Evolutionary conservation across 1,139 yeast genomes (phyloP).

Genomic region (Hansenula lynferdii): DNA sequence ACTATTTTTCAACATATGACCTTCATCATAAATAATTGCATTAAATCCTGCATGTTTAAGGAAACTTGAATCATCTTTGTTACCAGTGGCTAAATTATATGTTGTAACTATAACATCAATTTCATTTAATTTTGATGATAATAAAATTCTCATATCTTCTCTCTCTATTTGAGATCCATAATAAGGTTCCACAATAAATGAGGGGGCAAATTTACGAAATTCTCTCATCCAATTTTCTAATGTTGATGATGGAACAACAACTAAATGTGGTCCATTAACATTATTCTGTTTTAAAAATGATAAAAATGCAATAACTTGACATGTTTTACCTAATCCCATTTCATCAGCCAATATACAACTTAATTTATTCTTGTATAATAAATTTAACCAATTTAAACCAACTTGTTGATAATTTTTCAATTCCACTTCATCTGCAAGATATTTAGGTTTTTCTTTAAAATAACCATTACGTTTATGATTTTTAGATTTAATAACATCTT

Average conservation of each 20-base stretch:
- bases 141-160: conserved; percentile 70
- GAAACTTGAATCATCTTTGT: conserved; percentile 76
- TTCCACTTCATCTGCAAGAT: conserved; percentile 57
- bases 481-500: conserved; percentile 25
- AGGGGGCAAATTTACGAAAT: conserved; percentile 84
- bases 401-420: conserved; percentile 91
- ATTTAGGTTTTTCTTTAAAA: conserved; percentile 65
- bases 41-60: conserved; percentile 72
- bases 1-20: conserved; percentile 92
- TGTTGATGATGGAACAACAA: conserved; percentile 95
- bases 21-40: conserved; percentile 93
- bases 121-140: conserved; percentile 47
- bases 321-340: conserved; percentile 96
- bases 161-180: conserved; percentile 87
- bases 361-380: conserved; percentile 69
- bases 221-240: conserved; percentile 97
- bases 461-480: conserved; percentile 36
- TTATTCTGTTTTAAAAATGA: conserved; percentile 72
- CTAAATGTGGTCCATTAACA: conserved; percentile 64
- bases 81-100: conserved; percentile 85
- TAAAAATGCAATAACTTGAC: conserved; percentile 92
- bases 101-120: conserved; percentile 94
- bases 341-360: conserved; percentile 97
- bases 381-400: conserved; percentile 88
- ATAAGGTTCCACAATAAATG: conserved; percentile 79